A percentile compares a stretch with the other conserved stretches of the same genome.
Conservation (phyloP, 2,329 filamentous ascomycete species). For the Phaeomoniella chlamydospora region DNA sequence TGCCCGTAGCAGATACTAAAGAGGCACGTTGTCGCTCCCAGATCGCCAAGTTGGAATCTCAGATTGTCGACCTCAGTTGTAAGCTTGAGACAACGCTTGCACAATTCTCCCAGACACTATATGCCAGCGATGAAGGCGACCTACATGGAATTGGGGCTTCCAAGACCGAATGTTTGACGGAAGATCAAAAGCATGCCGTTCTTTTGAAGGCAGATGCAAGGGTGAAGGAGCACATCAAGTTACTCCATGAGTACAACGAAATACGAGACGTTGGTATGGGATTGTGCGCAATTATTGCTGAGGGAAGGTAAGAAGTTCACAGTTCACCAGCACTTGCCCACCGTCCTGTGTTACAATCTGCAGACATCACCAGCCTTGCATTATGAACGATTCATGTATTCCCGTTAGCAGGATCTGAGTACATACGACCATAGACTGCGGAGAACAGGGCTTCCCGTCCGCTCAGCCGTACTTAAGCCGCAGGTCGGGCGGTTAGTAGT, state of each 20-base stretch:
- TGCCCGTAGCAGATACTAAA: too few species aligned
- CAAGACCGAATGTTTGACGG: background rate
- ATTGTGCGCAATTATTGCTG: slow-evolving; percentile 52
- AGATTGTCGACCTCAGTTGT: too few species aligned
- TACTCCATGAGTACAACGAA: slow-evolving; percentile 57
- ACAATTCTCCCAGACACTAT: too few species aligned
- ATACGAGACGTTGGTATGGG: slow-evolving; percentile 55
- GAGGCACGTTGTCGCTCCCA: too few species aligned
- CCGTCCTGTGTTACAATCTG: too few species aligned
- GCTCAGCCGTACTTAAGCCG: slow-evolving; percentile 33
- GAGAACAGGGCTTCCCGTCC: slow-evolving; percentile 27
- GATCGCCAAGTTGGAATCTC: too few species aligned
- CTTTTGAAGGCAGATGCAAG: slow-evolving; percentile 34
- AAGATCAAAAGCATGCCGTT: background rate
- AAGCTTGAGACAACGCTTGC: too few species aligned
- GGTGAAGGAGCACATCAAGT: slow-evolving; percentile 48
- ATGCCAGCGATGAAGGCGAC: too few species aligned
- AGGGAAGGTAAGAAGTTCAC: slow-evolving; percentile 28
- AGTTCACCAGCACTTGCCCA: too few species aligned
- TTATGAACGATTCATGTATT: background rate
- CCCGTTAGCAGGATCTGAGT: background rate
- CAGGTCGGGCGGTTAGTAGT: slow-evolving; percentile 32
- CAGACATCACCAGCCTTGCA: too few species aligned
- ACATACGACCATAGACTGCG: slow-evolving; percentile 31
- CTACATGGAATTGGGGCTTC: background rate